Evolutionary conservation across 345 rosid genomes (phyloP).

Genomic region (Arabidopsis thaliana): DNA sequence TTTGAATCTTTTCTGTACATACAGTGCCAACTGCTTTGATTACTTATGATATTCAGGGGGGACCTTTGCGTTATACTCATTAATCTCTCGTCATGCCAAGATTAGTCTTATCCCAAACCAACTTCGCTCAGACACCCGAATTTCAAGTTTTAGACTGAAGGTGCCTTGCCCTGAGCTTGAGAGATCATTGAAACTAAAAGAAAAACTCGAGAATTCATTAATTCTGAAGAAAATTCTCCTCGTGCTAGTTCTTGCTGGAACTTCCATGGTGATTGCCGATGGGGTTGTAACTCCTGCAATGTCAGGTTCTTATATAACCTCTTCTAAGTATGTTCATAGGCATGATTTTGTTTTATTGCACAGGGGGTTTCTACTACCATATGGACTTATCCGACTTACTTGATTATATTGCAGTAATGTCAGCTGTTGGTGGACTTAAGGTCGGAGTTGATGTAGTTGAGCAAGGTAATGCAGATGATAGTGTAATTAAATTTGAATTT

Average conservation of each 20-base stretch:
- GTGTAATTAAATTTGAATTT: conserved; percentile 18
- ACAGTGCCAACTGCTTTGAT: conserved; percentile 2
- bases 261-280: conserved; percentile 98
- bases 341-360: conserved; percentile 12
- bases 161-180: conserved; percentile 98
- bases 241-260: conserved; percentile 91
- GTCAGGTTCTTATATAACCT: conserved; percentile 74
- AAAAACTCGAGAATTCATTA: conserved; percentile 82
- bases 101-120: conserved; percentile 97
- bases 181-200: conserved; percentile 95
- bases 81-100: conserved; percentile 96
- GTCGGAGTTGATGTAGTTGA: conserved; percentile 77
- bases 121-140: conserved; percentile 94
- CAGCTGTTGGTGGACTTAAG: conserved; percentile 97
- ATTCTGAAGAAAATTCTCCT: conserved; percentile 80
- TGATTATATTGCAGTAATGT: conserved; percentile 69
- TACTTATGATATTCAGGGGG: conserved; percentile 64
- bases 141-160: conserved; percentile 95
- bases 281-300: conserved; percentile 97
- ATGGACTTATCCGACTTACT: conserved; percentile 19
- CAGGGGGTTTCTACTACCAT: conserved; percentile 8
- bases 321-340: conserved; percentile 33
- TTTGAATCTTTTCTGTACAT: background rate
- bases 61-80: conserved; percentile 94
- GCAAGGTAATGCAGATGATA: conserved; percentile 60